Percentiles rank a stretch among this genome's conserved stretches.
Conservation (phyloP, 1,284 basidiomycete species). For the Irpex sp. region DNA sequence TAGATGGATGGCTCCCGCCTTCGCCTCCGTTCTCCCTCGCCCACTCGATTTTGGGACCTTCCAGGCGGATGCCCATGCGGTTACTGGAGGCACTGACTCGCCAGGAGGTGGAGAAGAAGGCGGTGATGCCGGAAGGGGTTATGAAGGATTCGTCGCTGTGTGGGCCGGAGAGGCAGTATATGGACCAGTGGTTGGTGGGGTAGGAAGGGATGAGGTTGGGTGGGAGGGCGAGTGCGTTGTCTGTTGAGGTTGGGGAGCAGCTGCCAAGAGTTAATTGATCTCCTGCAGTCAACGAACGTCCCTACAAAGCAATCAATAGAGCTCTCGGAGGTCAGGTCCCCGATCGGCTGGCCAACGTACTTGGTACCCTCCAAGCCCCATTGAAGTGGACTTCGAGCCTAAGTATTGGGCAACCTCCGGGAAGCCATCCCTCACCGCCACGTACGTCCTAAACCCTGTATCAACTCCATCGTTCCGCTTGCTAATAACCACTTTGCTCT, state of each 20-base stretch:
- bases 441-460: constrained; percentile 46
- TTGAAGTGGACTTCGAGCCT: constrained; percentile 57
- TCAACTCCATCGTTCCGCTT: constrained; percentile 15
- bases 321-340: neutral
- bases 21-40: constrained; percentile 58
- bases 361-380: constrained; percentile 59
- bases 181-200: constrained; percentile 39
- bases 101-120: constrained; percentile 48
- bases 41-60: constrained; percentile 51
- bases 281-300: constrained; percentile 44
- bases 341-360: constrained; percentile 21
- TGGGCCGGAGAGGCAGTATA: constrained; percentile 57
- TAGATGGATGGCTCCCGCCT: constrained; percentile 68
- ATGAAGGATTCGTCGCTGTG: constrained; percentile 59
- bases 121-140: constrained; percentile 37
- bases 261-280: constrained; percentile 38
- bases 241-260: constrained; percentile 20
- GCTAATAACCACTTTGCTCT: constrained; percentile 38
- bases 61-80: constrained; percentile 50
- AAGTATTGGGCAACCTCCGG: constrained; percentile 54
- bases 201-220: constrained; percentile 37
- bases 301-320: constrained; percentile 29
- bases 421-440: constrained; percentile 57
- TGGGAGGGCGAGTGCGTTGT: constrained; percentile 14
- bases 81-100: constrained; percentile 53